phyloP scores from a whole-genome alignment of 352 stramenopile genomes.

The Pythium aquatile region DNA sequence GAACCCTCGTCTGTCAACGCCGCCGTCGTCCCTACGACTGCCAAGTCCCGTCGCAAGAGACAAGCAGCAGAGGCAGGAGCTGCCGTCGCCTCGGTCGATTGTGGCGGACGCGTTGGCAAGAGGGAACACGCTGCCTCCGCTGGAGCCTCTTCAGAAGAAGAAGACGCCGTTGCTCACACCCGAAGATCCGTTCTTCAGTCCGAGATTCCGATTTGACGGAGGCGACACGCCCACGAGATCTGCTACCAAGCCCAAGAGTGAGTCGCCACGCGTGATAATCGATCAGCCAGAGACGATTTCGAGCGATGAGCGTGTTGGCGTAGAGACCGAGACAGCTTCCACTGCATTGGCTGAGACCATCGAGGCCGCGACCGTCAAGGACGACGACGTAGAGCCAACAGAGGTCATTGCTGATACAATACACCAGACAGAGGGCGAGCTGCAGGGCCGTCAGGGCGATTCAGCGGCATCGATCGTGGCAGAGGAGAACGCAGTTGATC shows the following conservation, averaged over 20 bases:
- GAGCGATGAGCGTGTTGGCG: neutral
- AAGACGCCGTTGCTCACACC: conserved; percentile 33
- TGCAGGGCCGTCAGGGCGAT: too few species aligned
- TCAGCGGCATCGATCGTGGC: too few species aligned
- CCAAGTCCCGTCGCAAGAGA: conserved; percentile 50
- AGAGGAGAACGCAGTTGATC: too few species aligned
- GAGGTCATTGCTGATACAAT: too few species aligned
- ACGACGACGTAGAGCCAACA: too few species aligned
- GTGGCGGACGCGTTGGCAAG: conserved; percentile 51
- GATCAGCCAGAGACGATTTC: neutral
- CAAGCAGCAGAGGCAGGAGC: conserved; percentile 21
- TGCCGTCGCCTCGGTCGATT: conserved; percentile 53
- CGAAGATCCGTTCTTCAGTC: conserved; percentile 67
- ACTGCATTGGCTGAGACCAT: too few species aligned
- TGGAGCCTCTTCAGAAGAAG: conserved; percentile 24
- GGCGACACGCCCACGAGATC: neutral
- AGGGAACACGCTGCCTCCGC: conserved; percentile 40
- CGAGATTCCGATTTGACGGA: conserved; percentile 54
- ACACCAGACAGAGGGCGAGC: too few species aligned
- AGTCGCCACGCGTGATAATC: neutral
- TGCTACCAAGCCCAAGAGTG: neutral
- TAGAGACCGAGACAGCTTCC: too few species aligned
- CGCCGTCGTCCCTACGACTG: conserved; percentile 31
- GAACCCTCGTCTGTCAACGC: conserved; percentile 32
- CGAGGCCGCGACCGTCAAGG: too few species aligned